Evolutionary conservation across 345 rosid species (phyloP).

Genomic region (Firmiana major): DNA sequence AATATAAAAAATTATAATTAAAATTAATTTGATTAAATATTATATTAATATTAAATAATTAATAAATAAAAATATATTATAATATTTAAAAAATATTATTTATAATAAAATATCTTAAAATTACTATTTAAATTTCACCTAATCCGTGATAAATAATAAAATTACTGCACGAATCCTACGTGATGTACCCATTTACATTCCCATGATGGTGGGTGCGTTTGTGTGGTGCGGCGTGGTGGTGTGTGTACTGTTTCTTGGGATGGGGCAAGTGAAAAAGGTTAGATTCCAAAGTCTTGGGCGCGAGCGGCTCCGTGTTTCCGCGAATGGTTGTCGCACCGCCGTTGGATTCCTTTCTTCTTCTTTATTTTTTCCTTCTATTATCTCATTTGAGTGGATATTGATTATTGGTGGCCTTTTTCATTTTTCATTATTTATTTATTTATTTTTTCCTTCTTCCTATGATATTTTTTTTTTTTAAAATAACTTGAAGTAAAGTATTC

Average conservation of each 20-base stretch:
- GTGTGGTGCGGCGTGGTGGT: neutral
- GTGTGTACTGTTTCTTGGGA: neutral
- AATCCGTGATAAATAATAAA: too few species aligned
- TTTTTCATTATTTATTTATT: slow-evolving; percentile 4
- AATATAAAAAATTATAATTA: too few species aligned
- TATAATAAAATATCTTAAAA: too few species aligned
- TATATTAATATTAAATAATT: too few species aligned
- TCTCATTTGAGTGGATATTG: slow-evolving; percentile 17
- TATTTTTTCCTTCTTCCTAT: too few species aligned
- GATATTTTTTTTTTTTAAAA: too few species aligned
- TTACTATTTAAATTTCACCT: too few species aligned
- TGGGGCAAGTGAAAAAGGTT: slow-evolving; percentile 5
- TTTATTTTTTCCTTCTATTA: neutral
- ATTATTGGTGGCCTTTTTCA: slow-evolving; percentile 28
- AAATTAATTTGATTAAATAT: too few species aligned
- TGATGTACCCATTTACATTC: too few species aligned
- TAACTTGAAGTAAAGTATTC: neutral
- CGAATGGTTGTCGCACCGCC: slow-evolving; percentile 69
- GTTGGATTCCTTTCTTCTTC: slow-evolving; percentile 38
- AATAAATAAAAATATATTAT: too few species aligned
- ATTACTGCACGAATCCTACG: too few species aligned
- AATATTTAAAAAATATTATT: too few species aligned
- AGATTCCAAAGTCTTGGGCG: slow-evolving; percentile 83
- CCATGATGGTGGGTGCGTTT: neutral
- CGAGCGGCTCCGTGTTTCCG: slow-evolving; percentile 98